A percentile compares a stretch with the other conserved stretches of the same genome.
phyloP scores from a whole-genome alignment of 2,329 filamentous ascomycete genomes.

The Parastagonospora nodorum region DNA sequence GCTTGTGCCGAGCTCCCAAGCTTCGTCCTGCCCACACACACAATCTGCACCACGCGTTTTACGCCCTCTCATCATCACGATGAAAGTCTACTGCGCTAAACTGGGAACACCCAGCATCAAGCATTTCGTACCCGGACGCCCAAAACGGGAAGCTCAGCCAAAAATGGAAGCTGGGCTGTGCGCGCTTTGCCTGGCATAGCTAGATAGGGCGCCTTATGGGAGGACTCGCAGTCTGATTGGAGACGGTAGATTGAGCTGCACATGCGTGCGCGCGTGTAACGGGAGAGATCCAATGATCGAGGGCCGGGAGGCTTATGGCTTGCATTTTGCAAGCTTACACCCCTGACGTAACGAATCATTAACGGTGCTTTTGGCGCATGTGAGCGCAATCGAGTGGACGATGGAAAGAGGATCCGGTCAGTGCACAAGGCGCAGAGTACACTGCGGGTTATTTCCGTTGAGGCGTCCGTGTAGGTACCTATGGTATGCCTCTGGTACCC shows the following conservation, averaged over 20 bases:
- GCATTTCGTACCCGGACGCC: constrained; percentile 5
- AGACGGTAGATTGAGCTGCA: constrained; percentile 12
- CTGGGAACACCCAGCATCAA: neutral
- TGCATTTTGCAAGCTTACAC: neutral
- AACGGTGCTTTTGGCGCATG: neutral
- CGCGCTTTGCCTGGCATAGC: constrained; percentile 5
- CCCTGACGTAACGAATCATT: neutral
- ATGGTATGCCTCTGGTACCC: neutral
- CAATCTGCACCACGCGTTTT: neutral
- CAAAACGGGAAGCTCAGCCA: constrained; percentile 11
- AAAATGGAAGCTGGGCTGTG: constrained; percentile 8
- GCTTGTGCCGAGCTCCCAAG: neutral
- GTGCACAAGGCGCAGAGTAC: neutral
- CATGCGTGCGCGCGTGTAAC: constrained; percentile 5
- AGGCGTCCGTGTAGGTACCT: neutral
- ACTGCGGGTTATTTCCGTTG: neutral
- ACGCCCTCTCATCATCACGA: constrained; percentile 1
- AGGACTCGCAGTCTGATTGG: constrained; percentile 6
- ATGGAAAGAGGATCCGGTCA: neutral
- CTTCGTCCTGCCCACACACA: neutral
- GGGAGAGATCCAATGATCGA: constrained; percentile 6
- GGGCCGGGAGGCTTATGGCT: neutral
- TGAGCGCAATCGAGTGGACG: neutral
- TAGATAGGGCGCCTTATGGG: constrained; percentile 8
- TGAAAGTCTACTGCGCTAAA: constrained; percentile 4